Evolutionary conservation across 495 filamentous ascomycete species (phyloP).

Genomic region (Pseudoneurospora amorphoporcata): DNA sequence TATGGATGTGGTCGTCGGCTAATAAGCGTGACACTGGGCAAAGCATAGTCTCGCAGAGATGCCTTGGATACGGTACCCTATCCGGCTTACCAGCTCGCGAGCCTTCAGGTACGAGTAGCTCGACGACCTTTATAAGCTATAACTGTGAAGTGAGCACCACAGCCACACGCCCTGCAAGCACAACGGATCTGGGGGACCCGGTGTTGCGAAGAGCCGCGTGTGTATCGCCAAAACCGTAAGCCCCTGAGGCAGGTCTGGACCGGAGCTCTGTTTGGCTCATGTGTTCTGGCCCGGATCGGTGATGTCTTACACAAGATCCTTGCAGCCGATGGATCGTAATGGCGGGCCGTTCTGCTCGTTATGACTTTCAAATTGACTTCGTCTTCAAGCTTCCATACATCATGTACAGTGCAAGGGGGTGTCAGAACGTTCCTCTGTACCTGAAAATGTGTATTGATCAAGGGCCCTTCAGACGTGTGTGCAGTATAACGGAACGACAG

Average conservation of each 20-base stretch:
- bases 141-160: not conserved
- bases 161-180: not conserved
- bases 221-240: not conserved
- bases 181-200: not conserved
- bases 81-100: not conserved
- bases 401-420: not conserved
- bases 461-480: not conserved
- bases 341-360: not conserved
- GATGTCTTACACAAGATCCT: not conserved
- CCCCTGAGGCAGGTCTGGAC: not conserved
- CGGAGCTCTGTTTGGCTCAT: not conserved
- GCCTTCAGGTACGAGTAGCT: not conserved
- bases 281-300: not conserved
- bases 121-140: not conserved
- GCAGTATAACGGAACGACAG: not conserved
- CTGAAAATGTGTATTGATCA: not conserved
- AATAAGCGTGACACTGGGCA: not conserved
- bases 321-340: not conserved
- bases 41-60: not conserved
- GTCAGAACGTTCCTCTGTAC: not conserved
- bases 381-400: not conserved
- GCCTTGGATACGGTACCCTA: not conserved
- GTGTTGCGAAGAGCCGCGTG: not conserved
- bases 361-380: not conserved
- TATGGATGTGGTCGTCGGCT: not conserved